Conservation (phyloP, 139 green algal genomes). For the Limnomonas spitsbergensis region DNA sequence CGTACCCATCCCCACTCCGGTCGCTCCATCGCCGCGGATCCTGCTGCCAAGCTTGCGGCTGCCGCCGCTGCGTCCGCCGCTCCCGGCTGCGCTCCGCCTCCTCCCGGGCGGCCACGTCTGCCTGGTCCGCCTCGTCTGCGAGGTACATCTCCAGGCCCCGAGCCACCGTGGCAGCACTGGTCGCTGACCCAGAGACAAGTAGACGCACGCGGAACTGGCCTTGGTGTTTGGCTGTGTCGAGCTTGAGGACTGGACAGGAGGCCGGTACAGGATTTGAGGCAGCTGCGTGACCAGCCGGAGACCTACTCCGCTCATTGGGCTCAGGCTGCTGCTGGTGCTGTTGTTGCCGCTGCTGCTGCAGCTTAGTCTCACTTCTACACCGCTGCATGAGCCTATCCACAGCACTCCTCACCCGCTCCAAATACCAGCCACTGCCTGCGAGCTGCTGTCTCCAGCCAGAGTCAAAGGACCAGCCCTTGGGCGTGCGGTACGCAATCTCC, state of each 20-base stretch:
- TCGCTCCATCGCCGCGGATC: too few species aligned
- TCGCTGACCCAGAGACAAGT: background rate
- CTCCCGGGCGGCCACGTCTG: background rate
- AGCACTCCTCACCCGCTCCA: background rate
- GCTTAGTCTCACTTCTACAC: background rate
- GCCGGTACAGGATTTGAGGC: too few species aligned
- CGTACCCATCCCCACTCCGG: too few species aligned
- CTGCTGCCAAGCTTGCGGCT: slow-evolving; percentile 8
- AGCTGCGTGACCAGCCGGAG: too few species aligned
- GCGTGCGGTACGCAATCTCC: slow-evolving; percentile 10
- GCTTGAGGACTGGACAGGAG: slow-evolving; percentile 6
- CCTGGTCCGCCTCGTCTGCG: background rate
- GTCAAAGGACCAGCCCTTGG: background rate
- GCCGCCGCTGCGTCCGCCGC: background rate
- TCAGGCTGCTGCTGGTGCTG: background rate
- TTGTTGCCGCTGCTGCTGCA: background rate
- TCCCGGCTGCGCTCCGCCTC: too few species aligned
- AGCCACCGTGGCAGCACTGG: background rate
- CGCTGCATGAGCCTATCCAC: background rate
- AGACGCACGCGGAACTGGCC: background rate
- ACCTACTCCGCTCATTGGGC: too few species aligned
- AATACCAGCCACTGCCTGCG: background rate
- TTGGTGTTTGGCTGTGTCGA: background rate
- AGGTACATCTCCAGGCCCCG: background rate
- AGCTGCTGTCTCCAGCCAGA: background rate